These are phyloP conservation scores for Bruguiera hainesii DNA, from an alignment of 441 rosid species.

Conservation along the genomic window DNA sequence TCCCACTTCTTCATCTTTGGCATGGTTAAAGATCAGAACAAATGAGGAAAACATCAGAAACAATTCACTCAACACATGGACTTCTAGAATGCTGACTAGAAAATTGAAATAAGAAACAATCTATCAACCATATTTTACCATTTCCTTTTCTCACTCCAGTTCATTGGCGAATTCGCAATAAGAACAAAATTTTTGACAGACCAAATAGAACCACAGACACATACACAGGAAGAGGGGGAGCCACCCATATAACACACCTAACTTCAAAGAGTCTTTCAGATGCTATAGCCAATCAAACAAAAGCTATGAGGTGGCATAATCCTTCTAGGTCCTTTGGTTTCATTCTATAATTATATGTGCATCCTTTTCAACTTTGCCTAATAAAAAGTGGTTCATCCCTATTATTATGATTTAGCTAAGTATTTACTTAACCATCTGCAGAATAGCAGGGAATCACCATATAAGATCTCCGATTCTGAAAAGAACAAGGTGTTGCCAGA, in stretches of 20 bases:
- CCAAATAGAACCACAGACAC: no score
- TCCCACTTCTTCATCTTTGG: no score
- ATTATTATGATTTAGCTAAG: not conserved
- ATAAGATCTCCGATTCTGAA: not conserved
- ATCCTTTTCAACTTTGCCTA: not conserved
- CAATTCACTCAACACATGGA: not conserved
- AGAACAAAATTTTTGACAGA: no score
- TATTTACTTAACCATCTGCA: not conserved
- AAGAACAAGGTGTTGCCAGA: not conserved
- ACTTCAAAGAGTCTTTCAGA: no score
- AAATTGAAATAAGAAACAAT: not conserved
- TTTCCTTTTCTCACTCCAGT: not conserved
- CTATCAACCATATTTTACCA: constrained; percentile 3
- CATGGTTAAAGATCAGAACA: no score
- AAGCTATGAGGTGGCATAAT: no score
- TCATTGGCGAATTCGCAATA: no score
- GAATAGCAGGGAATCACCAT: not conserved
- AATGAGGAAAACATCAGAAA: not conserved
- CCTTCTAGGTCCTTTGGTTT: not conserved
- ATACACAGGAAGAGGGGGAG: no score
- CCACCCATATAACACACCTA: no score
- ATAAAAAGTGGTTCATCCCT: not conserved
- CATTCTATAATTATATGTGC: not conserved
- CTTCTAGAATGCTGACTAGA: not conserved
- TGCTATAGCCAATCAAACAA: no score